These are phyloP conservation scores for Verticillium nubilum DNA, from an alignment of 2,329 filamentous ascomycete species.

Conservation along the genomic window DNA sequence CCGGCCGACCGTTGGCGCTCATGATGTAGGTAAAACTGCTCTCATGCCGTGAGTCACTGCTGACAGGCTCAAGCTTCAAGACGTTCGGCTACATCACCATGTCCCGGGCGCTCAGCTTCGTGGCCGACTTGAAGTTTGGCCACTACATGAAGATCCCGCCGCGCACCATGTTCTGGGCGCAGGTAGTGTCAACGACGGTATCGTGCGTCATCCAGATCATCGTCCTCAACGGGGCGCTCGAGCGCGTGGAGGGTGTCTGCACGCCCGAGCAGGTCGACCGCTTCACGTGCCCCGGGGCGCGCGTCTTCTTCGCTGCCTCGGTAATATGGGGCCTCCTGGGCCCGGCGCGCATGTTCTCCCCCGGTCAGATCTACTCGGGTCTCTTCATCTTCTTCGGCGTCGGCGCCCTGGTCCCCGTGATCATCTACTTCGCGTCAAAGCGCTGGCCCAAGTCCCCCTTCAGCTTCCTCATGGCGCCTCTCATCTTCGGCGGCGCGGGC, in stretches of 20 bases:
- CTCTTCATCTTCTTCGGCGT: constrained; percentile 56
- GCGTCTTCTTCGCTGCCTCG: constrained; percentile 61
- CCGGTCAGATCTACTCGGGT: constrained; percentile 54
- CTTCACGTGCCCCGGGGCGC: constrained; percentile 59
- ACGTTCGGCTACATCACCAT: constrained; percentile 59
- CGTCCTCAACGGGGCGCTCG: constrained; percentile 57
- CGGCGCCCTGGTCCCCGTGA: constrained; percentile 47
- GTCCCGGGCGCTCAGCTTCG: constrained; percentile 60
- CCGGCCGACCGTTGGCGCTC: constrained; percentile 63
- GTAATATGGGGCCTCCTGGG: constrained; percentile 66
- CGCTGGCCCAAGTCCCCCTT: constrained; percentile 45
- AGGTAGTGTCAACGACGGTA: constrained; percentile 61
- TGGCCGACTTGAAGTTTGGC: constrained; percentile 62
- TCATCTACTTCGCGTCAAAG: constrained; percentile 44
- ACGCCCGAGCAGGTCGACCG: constrained; percentile 47
- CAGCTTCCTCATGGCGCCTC: constrained; percentile 52
- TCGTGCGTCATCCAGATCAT: constrained; percentile 62
- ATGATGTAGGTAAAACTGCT: constrained; percentile 53
- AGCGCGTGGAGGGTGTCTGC: constrained; percentile 60
- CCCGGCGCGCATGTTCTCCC: constrained; percentile 58
- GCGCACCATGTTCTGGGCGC: constrained; percentile 60
- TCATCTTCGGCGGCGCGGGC: constrained; percentile 57
- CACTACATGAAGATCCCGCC: constrained; percentile 71
- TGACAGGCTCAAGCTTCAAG: constrained; percentile 43
- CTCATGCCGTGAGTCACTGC: not conserved